Conservation (phyloP, 1,284 basidiomycete species). For the Schizophyllum commune region DNA sequence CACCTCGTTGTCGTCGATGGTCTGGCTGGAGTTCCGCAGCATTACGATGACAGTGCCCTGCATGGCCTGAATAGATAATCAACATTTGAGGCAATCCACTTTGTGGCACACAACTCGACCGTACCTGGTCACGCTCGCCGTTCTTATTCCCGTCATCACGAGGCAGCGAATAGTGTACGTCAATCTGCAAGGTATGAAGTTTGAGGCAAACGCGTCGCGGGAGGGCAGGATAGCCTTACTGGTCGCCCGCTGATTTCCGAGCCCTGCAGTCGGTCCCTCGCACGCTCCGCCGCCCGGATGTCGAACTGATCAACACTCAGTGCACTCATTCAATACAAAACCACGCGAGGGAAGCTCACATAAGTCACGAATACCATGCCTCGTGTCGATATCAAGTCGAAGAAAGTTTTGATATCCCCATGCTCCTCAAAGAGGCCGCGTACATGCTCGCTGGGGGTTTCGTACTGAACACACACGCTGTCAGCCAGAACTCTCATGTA, state of each 20-base stretch:
- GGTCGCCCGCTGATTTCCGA: slow-evolving; percentile 78
- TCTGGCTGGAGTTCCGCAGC: slow-evolving; percentile 62
- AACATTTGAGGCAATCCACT: slow-evolving; percentile 4
- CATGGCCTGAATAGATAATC: slow-evolving; percentile 35
- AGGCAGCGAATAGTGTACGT: slow-evolving; percentile 95
- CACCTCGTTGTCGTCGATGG: slow-evolving; percentile 79
- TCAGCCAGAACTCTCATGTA: slow-evolving; percentile 8
- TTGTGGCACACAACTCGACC: neutral
- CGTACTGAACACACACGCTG: slow-evolving; percentile 56
- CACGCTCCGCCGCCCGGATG: slow-evolving; percentile 83
- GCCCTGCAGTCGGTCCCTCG: slow-evolving; percentile 82
- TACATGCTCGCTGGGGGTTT: slow-evolving; percentile 81
- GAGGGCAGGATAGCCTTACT: slow-evolving; percentile 40
- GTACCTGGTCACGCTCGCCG: slow-evolving; percentile 77
- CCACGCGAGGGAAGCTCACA: slow-evolving; percentile 45
- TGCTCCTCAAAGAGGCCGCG: slow-evolving; percentile 81
- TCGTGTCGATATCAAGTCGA: slow-evolving; percentile 87
- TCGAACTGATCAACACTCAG: slow-evolving; percentile 58
- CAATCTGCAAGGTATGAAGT: slow-evolving; percentile 54
- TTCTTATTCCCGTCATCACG: slow-evolving; percentile 76
- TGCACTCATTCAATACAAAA: slow-evolving; percentile 9
- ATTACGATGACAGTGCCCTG: slow-evolving; percentile 83
- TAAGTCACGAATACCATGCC: slow-evolving; percentile 98
- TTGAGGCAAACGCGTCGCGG: slow-evolving; percentile 6
- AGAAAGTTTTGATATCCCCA: slow-evolving; percentile 95